Percentiles rank a stretch among this genome's conserved stretches.
These are phyloP conservation scores for Globisporangium cederbergense DNA, from an alignment of 352 stramenopile species.

Conservation along the genomic window DNA sequence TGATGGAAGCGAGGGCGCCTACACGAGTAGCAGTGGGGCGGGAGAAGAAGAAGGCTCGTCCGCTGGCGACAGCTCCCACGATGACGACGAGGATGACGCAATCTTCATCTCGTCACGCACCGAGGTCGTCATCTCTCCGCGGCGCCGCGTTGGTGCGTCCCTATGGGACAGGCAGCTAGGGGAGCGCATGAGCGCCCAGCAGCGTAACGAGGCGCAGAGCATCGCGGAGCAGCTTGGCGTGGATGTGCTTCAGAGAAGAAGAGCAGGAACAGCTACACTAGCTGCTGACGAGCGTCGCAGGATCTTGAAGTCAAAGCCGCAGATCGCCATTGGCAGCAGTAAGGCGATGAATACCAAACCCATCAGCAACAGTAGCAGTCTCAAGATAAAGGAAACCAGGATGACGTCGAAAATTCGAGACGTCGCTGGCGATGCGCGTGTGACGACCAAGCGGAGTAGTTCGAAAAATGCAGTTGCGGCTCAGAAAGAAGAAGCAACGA, in stretches of 20 bases:
- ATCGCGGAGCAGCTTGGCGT: background rate
- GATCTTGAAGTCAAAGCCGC: background rate
- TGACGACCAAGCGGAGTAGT: background rate
- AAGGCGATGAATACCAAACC: background rate
- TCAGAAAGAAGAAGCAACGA: background rate
- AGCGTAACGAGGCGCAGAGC: conserved; percentile 8
- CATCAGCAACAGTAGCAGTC: background rate
- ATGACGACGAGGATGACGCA: conserved; percentile 38
- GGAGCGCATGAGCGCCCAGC: background rate
- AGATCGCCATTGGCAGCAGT: background rate
- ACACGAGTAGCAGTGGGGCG: background rate
- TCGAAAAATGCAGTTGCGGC: background rate
- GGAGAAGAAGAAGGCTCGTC: background rate
- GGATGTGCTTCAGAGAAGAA: background rate
- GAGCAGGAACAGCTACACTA: background rate
- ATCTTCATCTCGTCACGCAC: conserved; percentile 62
- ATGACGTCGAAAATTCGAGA: background rate
- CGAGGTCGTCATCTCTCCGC: conserved; percentile 58
- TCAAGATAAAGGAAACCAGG: background rate
- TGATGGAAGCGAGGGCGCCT: background rate
- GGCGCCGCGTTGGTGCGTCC: conserved; percentile 18
- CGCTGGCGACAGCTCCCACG: conserved; percentile 1
- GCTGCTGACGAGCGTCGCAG: background rate
- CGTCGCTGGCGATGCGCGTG: background rate
- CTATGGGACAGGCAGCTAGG: conserved; percentile 15